Percentiles rank a stretch among this genome's conserved stretches.
phyloP scores from a whole-genome alignment of 306 rosid species.

The Cucumis cinereus region DNA sequence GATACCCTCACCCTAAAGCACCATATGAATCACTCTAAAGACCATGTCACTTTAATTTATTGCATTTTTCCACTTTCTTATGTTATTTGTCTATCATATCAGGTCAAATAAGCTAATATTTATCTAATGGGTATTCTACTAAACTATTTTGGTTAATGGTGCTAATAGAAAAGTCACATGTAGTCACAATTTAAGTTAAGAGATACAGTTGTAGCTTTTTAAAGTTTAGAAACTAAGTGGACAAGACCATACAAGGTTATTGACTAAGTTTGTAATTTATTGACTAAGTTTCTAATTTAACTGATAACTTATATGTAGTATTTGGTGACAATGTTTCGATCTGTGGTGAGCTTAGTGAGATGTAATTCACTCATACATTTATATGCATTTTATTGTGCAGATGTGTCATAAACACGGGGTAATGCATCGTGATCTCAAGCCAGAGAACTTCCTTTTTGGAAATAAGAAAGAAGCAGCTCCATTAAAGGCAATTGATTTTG shows the following conservation, averaged over 20 bases:
- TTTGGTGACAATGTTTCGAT: not conserved
- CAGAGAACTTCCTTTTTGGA: slow-evolving; percentile 21
- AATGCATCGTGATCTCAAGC: slow-evolving; percentile 26
- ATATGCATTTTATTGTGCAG: slow-evolving; percentile 11
- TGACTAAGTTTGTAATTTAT: not conserved
- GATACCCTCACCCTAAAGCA: not conserved
- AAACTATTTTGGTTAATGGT: not conserved
- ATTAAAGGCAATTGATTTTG: slow-evolving; percentile 24
- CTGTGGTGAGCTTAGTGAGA: not conserved
- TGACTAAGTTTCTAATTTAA: not conserved
- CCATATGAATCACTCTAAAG: not conserved
- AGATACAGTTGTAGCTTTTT: not conserved
- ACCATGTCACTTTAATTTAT: not conserved
- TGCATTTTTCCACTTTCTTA: not conserved
- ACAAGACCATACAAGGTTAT: not conserved
- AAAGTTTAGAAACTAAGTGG: not conserved
- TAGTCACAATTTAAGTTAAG: not conserved
- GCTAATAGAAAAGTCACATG: not conserved
- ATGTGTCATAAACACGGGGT: slow-evolving; percentile 24
- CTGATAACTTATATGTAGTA: not conserved
- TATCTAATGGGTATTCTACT: not conserved
- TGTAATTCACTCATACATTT: not conserved
- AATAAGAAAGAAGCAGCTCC: slow-evolving; percentile 24
- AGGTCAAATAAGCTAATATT: not conserved
- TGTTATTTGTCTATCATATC: not conserved